Evolutionary conservation across 2,329 filamentous ascomycete species (phyloP).

Genomic region (Chaetomium strumarium): DNA sequence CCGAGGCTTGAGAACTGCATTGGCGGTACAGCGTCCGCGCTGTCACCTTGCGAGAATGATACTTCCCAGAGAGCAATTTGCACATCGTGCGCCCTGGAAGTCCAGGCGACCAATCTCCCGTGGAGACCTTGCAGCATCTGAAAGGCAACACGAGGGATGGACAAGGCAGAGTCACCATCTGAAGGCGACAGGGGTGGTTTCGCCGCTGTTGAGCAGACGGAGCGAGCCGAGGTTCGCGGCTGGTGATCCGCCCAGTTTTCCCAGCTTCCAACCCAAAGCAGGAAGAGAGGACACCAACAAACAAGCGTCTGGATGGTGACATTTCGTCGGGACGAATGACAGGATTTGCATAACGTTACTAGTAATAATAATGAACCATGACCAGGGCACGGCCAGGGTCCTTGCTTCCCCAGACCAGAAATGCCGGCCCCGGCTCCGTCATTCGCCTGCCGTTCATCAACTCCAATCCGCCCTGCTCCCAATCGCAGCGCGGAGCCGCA

Average conservation of each 20-base stretch:
- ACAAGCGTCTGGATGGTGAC: no score
- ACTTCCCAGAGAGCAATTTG: not conserved
- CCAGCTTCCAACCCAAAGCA: no score
- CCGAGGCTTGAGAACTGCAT: not conserved
- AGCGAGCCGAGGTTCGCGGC: not conserved
- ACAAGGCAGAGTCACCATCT: not conserved
- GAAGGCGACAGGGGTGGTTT: not conserved
- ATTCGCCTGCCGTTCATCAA: conserved; percentile 6
- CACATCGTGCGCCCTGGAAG: not conserved
- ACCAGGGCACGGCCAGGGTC: not conserved
- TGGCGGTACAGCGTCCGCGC: not conserved
- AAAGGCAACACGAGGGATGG: no score
- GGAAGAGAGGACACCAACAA: no score
- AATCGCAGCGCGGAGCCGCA: conserved; percentile 9
- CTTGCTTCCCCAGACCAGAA: not conserved
- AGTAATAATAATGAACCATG: no score
- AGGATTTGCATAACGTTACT: not conserved
- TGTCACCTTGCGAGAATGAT: not conserved
- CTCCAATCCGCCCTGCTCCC: conserved; percentile 5
- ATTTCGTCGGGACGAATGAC: no score
- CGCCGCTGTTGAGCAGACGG: not conserved
- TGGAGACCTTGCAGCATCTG: not conserved
- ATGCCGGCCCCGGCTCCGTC: conserved; percentile 1
- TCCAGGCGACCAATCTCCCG: not conserved
- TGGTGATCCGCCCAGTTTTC: no score